Percentiles rank a stretch among this genome's conserved stretches.
Conservation (phyloP, 768 basidiomycete genomes). For the Steccherinum ochraceum region DNA sequence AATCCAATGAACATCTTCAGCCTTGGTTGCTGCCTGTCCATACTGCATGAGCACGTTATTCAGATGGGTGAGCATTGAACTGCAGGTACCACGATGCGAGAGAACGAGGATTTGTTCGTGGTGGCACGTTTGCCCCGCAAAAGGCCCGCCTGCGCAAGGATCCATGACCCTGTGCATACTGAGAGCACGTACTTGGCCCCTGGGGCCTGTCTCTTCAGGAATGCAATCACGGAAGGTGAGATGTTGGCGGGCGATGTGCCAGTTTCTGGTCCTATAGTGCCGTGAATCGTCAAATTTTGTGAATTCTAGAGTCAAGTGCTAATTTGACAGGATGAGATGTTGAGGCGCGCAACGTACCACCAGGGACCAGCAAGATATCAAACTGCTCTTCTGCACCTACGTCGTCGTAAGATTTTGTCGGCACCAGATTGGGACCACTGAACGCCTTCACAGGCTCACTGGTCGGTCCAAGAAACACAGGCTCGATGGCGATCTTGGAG, state of each 20-base stretch:
- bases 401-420: conserved; percentile 8
- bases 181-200: conserved; percentile 25
- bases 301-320: not conserved
- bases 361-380: conserved; percentile 14
- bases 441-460: conserved; percentile 13
- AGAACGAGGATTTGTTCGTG: conserved; percentile 29
- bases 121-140: conserved; percentile 30
- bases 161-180: conserved; percentile 29
- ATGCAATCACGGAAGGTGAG: conserved; percentile 1
- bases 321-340: not conserved
- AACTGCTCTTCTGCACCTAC: conserved; percentile 8
- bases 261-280: too few relatives aligned
- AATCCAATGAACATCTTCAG: conserved; percentile 25
- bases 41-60: not conserved
- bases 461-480: conserved; percentile 16
- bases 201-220: conserved; percentile 8
- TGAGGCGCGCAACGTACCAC: too few relatives aligned
- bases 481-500: conserved; percentile 6
- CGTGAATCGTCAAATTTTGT: not conserved
- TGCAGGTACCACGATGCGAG: conserved; percentile 16
- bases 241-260: not conserved
- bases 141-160: conserved; percentile 27
- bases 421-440: conserved; percentile 13
- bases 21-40: conserved; percentile 16
- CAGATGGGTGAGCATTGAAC: not conserved